These are phyloP conservation scores for Centella asiatica DNA, from an alignment of 129 eudicot species.

Conservation along the genomic window DNA sequence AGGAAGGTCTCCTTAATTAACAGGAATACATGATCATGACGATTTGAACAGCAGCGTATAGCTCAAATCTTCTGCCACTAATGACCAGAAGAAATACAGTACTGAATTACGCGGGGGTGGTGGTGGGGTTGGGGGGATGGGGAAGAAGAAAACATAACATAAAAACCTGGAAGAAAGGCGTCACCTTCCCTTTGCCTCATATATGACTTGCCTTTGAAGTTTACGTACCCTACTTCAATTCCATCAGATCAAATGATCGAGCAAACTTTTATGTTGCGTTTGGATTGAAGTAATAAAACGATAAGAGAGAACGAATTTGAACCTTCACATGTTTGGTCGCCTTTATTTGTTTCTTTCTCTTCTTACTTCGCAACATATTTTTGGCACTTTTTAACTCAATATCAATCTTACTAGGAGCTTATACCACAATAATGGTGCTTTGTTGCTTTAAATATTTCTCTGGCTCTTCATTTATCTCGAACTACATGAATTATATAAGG, in stretches of 20 bases:
- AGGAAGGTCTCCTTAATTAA: too few relatives aligned
- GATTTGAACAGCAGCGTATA: too few relatives aligned
- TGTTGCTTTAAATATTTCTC: neutral
- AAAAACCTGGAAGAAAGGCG: constrained; percentile 83
- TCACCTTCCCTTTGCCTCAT: constrained; percentile 94
- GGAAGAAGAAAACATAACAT: neutral
- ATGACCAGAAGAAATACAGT: neutral
- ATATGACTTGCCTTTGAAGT: constrained; percentile 69
- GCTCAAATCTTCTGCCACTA: too few relatives aligned
- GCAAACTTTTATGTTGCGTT: too few relatives aligned
- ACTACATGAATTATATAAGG: too few relatives aligned
- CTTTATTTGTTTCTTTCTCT: constrained; percentile 35
- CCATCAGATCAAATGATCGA: too few relatives aligned
- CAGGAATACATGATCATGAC: too few relatives aligned
- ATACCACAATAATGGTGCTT: neutral
- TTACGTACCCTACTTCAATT: constrained; percentile 19
- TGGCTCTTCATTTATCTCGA: too few relatives aligned
- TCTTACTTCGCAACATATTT: constrained; percentile 35
- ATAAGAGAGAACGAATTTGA: too few relatives aligned
- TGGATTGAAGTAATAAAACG: too few relatives aligned
- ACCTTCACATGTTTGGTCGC: neutral
- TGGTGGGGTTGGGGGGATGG: neutral
- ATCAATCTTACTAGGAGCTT: neutral
- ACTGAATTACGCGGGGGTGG: neutral
- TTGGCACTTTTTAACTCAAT: neutral